Conservation (phyloP, 2,329 filamentous ascomycete species). For the Fusarium guadeloupense region DNA sequence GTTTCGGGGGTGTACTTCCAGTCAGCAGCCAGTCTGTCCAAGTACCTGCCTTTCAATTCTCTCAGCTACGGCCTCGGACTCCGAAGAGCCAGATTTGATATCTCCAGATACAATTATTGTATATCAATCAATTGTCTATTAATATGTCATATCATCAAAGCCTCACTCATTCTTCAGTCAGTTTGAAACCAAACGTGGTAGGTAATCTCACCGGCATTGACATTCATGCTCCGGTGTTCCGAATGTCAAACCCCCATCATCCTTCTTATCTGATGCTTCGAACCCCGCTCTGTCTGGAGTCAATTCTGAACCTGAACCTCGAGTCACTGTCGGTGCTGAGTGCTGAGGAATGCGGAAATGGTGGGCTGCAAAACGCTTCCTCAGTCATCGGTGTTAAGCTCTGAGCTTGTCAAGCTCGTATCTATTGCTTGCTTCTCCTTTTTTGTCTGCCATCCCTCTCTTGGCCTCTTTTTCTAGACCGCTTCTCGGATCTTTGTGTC, state of each 20-base stretch:
- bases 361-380: slow-evolving; percentile 14
- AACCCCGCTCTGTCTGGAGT: slow-evolving; percentile 12
- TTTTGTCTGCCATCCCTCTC: no score
- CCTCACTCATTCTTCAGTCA: background rate
- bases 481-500: slow-evolving; percentile 3
- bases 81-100: background rate
- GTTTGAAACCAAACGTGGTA: no score
- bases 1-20: no score
- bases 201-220: background rate
- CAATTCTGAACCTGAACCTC: background rate
- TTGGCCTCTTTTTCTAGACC: slow-evolving; percentile 5
- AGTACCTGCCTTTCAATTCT: background rate
- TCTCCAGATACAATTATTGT: background rate
- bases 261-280: slow-evolving; percentile 27
- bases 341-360: slow-evolving; percentile 11
- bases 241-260: slow-evolving; percentile 9
- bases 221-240: slow-evolving; percentile 5
- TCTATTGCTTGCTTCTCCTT: background rate
- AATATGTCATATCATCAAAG: background rate
- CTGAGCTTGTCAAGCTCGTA: background rate
- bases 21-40: no score
- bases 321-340: background rate
- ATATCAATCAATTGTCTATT: background rate
- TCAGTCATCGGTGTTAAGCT: background rate
- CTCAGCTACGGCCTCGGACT: background rate